phyloP scores from a whole-genome alignment of 2,329 filamentous ascomycete species.

The Fusarium circinatum region DNA sequence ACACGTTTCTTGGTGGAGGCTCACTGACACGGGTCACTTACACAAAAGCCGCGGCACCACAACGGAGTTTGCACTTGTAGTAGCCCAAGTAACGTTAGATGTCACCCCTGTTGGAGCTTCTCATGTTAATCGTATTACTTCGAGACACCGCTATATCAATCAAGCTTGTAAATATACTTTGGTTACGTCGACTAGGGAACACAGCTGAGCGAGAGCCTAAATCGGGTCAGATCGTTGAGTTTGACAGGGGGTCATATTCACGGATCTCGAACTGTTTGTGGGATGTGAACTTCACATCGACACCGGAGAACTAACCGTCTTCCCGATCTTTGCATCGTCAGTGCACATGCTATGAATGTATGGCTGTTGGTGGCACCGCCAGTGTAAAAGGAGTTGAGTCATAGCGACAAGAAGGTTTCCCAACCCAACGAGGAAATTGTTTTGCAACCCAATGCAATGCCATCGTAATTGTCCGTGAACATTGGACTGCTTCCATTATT shows the following conservation, averaged over 20 bases:
- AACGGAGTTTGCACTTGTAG: neutral
- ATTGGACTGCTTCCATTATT: neutral
- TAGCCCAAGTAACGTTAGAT: neutral
- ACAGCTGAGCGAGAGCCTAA: constrained; percentile 14
- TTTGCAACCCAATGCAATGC: neutral
- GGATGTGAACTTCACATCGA: neutral
- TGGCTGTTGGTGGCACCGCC: neutral
- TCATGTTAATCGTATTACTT: neutral
- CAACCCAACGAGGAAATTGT: neutral
- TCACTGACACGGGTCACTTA: constrained; percentile 15
- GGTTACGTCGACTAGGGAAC: constrained; percentile 17
- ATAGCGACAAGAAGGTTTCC: neutral
- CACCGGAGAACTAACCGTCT: constrained; percentile 9
- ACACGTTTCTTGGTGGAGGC: constrained; percentile 1
- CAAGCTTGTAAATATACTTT: neutral
- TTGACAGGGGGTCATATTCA: constrained; percentile 15
- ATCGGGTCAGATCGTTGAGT: constrained; percentile 32
- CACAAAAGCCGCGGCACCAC: neutral
- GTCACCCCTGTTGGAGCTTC: neutral
- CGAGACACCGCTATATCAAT: neutral
- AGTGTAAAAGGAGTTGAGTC: constrained; percentile 8
- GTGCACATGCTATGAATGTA: constrained; percentile 3
- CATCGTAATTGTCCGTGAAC: neutral
- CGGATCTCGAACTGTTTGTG: constrained; percentile 4
- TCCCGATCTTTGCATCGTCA: constrained; percentile 9